Percentiles rank a stretch among this genome's conserved stretches.
Evolutionary conservation across 805 yeast species (phyloP).

Genomic region (Candida tallmaniae): DNA sequence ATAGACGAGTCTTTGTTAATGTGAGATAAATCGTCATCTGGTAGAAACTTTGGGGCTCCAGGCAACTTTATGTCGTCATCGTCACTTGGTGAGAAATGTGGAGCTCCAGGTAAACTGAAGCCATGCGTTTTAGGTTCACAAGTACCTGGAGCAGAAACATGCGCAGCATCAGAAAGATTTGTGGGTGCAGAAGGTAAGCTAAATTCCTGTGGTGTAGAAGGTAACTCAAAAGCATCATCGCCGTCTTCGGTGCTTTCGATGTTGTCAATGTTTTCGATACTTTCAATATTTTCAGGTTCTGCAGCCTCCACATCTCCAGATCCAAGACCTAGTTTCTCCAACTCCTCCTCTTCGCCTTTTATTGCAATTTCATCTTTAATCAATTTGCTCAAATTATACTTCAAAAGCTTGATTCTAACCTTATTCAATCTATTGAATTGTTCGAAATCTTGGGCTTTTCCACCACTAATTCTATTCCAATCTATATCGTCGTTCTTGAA

Average conservation of each 20-base stretch:
- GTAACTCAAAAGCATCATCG: constrained; percentile 4
- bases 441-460: constrained; percentile 20
- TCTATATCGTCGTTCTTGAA: constrained; percentile 27
- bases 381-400: constrained; percentile 34
- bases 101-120: constrained; percentile 32
- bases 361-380: constrained; percentile 32
- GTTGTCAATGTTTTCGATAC: neutral
- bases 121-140: neutral
- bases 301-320: neutral
- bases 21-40: constrained; percentile 33
- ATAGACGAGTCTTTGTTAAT: constrained; percentile 37
- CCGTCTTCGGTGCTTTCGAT: neutral
- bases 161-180: neutral
- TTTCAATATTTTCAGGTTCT: constrained; percentile 1
- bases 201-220: constrained; percentile 9
- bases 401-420: constrained; percentile 31
- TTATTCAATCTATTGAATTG: constrained; percentile 23
- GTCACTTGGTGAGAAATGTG: constrained; percentile 29
- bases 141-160: neutral
- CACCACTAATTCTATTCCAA: constrained; percentile 31
- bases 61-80: constrained; percentile 29
- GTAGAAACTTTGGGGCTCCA: constrained; percentile 39
- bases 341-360: constrained; percentile 18
- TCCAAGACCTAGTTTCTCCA: constrained; percentile 11
- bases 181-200: neutral